Conservation (phyloP, 2,329 filamentous ascomycete genomes). For the Magnaporthiopsis incrustans region DNA sequence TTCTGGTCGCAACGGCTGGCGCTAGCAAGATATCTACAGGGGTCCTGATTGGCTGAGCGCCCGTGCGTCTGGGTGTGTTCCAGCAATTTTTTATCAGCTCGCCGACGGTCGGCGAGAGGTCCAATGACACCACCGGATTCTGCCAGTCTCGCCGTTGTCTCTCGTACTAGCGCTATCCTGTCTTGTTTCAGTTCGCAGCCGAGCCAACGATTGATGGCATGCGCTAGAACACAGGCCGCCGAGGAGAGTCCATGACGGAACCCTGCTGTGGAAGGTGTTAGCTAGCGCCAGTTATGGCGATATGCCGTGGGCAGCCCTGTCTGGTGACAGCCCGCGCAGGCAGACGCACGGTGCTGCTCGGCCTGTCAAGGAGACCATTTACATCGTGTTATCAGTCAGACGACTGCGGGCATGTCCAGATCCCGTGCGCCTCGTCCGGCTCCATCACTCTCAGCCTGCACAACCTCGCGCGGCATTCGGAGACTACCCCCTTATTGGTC, state of each 20-base stretch:
- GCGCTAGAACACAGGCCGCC: not conserved
- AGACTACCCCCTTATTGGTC: slow-evolving; percentile 39
- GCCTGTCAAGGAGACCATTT: not conserved
- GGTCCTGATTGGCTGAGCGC: not conserved
- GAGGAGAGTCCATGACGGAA: not conserved
- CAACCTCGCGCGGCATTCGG: slow-evolving; percentile 30
- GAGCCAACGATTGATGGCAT: not conserved
- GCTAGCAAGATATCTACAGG: not conserved
- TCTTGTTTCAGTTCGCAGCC: not conserved
- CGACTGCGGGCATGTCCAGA: slow-evolving; percentile 29
- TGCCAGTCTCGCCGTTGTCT: not conserved
- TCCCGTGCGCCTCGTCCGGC: slow-evolving; percentile 42
- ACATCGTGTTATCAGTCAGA: not conserved
- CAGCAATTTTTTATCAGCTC: not conserved
- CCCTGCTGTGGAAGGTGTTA: too few relatives aligned
- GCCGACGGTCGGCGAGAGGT: not conserved
- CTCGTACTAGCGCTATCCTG: too few relatives aligned
- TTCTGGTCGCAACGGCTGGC: not conserved
- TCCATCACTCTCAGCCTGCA: slow-evolving; percentile 40
- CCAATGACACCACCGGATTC: not conserved
- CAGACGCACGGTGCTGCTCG: not conserved
- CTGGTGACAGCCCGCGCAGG: not conserved
- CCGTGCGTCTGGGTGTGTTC: not conserved
- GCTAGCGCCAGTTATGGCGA: not conserved
- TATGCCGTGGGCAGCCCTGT: not conserved